A percentile compares a stretch with the other conserved stretches of the same genome.
Evolutionary conservation across 768 basidiomycete species (phyloP).

Genomic region (Cystofilobasidium capitatum): DNA sequence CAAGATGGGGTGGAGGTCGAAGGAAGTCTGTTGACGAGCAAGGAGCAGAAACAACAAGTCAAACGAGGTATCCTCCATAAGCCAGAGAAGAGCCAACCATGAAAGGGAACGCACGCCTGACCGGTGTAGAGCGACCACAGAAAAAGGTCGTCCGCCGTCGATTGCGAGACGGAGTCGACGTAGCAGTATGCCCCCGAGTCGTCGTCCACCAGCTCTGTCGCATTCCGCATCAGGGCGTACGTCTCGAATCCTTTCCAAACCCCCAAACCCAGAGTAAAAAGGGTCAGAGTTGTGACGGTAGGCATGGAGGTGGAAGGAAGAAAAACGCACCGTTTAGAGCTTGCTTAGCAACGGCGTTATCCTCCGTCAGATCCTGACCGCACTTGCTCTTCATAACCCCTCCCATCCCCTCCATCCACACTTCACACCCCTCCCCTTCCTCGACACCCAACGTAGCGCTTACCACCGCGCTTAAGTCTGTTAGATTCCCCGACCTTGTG

Average conservation of each 20-base stretch:
- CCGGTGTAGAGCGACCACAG: slow-evolving; percentile 62
- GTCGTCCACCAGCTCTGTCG: slow-evolving; percentile 54
- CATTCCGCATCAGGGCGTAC: slow-evolving; percentile 54
- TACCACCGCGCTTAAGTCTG: neutral
- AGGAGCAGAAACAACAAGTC: neutral
- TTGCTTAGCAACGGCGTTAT: slow-evolving; percentile 15
- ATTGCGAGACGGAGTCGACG: slow-evolving; percentile 51
- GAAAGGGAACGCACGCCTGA: slow-evolving; percentile 27
- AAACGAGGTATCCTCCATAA: neutral
- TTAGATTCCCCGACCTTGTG: neutral
- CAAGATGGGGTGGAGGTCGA: slow-evolving; percentile 50
- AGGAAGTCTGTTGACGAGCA: slow-evolving; percentile 41
- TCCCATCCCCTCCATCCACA: neutral
- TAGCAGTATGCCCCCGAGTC: slow-evolving; percentile 62
- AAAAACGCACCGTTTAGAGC: slow-evolving; percentile 23
- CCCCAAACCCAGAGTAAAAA: no score
- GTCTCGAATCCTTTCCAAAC: slow-evolving; percentile 56
- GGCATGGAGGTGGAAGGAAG: no score
- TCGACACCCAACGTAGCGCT: neutral
- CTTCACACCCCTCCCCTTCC: slow-evolving; percentile 3
- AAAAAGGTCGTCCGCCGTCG: slow-evolving; percentile 59
- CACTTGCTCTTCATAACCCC: slow-evolving; percentile 4
- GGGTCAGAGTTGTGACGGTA: no score
- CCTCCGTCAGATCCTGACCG: slow-evolving; percentile 9
- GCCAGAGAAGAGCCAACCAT: neutral